Percentiles rank a stretch among this genome's conserved stretches.
phyloP scores from a whole-genome alignment of 495 filamentous ascomycete species.

The Daldinia decipiens region DNA sequence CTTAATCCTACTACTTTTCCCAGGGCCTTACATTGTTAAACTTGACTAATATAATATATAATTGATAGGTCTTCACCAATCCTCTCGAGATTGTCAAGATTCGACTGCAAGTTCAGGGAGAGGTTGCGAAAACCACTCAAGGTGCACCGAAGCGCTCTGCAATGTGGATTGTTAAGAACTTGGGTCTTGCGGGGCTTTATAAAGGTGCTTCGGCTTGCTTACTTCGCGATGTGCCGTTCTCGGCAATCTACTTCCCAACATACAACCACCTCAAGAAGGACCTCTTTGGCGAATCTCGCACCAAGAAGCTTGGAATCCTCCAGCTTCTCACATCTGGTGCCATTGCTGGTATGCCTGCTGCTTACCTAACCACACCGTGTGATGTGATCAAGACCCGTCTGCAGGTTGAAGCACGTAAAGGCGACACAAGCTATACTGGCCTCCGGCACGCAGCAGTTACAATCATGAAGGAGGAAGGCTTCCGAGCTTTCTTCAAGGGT shows the following conservation, averaged over 20 bases:
- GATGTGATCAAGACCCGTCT: conserved; percentile 99
- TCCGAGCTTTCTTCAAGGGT: conserved; percentile 97
- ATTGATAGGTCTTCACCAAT: conserved; percentile 86
- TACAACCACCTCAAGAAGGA: conserved; percentile 95
- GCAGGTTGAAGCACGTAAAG: conserved; percentile 96
- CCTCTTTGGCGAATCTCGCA: conserved; percentile 88
- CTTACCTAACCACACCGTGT: conserved; percentile 96
- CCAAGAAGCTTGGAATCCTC: conserved; percentile 88
- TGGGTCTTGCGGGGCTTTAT: conserved; percentile 95
- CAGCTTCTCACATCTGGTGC: conserved; percentile 95
- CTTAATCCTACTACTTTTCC: not conserved
- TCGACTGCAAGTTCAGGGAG: conserved; percentile 95
- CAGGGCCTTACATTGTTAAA: not conserved
- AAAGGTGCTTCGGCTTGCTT: conserved; percentile 97
- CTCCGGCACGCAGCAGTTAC: conserved; percentile 87
- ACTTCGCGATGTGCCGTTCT: conserved; percentile 96
- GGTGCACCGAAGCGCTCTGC: conserved; percentile 86
- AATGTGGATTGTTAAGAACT: conserved; percentile 95
- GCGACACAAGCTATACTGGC: conserved; percentile 84
- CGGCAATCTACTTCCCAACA: conserved; percentile 97
- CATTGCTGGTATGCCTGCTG: conserved; percentile 98
- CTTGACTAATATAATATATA: conserved; percentile 40
- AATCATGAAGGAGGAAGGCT: conserved; percentile 89
- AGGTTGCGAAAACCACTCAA: conserved; percentile 88
- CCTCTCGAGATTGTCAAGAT: conserved; percentile 99